Conservation (phyloP, 352 stramenopile genomes). For the Detonula confervacea region DNA sequence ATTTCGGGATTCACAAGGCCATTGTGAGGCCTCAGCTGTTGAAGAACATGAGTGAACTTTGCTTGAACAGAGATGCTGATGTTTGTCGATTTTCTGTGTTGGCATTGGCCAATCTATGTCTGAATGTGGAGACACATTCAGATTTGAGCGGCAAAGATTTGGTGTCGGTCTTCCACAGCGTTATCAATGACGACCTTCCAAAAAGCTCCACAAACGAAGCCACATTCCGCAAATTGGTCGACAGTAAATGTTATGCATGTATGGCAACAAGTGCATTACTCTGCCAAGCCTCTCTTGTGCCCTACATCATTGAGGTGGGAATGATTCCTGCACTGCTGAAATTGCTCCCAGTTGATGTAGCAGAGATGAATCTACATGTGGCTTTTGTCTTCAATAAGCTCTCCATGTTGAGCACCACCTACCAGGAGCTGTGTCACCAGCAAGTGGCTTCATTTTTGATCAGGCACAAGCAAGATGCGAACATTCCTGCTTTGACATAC, state of each 20-base stretch:
- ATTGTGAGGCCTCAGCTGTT: conserved; percentile 87
- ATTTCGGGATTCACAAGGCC: conserved; percentile 90
- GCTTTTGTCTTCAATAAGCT: conserved; percentile 94
- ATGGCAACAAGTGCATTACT: conserved; percentile 56
- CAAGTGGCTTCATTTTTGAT: conserved; percentile 33
- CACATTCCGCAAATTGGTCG: conserved; percentile 26
- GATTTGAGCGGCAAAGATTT: conserved; percentile 38
- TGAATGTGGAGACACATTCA: conserved; percentile 87
- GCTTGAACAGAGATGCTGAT: conserved; percentile 81
- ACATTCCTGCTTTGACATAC: conserved; percentile 88
- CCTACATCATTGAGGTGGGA: conserved; percentile 72
- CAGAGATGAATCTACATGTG: conserved; percentile 93
- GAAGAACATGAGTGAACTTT: conserved; percentile 86
- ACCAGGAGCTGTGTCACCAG: conserved; percentile 65
- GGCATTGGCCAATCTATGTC: conserved; percentile 90
- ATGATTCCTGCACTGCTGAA: conserved; percentile 86
- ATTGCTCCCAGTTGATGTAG: conserved; percentile 80
- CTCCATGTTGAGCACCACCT: conserved; percentile 85
- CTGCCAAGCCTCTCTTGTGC: conserved; percentile 22
- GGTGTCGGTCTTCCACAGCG: conserved; percentile 25
- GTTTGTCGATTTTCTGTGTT: conserved; percentile 90
- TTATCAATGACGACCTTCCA: conserved; percentile 32
- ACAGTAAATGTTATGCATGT: conserved; percentile 60
- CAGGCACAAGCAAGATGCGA: conserved; percentile 23
- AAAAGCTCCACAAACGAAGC: background rate